Base-by-base conservation (phyloP, 306 rosid species). In the Rosa persica region DNA sequence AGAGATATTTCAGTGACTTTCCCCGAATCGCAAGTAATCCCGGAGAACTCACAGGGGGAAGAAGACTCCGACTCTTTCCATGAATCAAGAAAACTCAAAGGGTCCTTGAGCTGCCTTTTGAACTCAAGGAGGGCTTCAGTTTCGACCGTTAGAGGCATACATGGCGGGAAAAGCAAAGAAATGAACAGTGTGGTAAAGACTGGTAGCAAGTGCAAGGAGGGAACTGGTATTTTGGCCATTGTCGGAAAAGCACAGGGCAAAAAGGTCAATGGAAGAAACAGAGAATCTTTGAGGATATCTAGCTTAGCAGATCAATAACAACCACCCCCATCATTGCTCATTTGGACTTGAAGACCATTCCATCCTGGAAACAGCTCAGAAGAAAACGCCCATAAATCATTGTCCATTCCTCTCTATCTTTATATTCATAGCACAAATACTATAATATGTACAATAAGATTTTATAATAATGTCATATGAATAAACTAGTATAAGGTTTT, bases 101-200 rank as follows among this genome's bases (percentile, higher is more conserved):
- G 87, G 85, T 96, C 97, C 52, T 81, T 87, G 81, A 91, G 89
- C 78, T 87, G 87, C 70, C 73, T 84, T 82, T 88, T 96, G 89
- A 93, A 90, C 39, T 83, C 83, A 70, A 93, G 85, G 57, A 96
- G 91, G 30, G 93, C 92, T 52, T 62, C 62, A 9, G 84, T 85
- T 79, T 96, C 94, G 38, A 77, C 72, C 23, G 62, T 79, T 38
- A 67, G 79, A 68, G 94, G 54, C 83, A 43, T n/a, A 79, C 86
- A 81, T 19, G 88, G 89, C 75, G 87, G 92, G 86, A 89, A 87
- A 81, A 86, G 66, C 72, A 75, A 54, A 61, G 7, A 68, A 77
- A 39, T 23, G 17, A 52, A 42, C 43, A 77, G 76, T 48, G 74
- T 76, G 49, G 34, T 87, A 62, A 83, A 60, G n/a, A 75, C 4